A percentile compares a stretch with the other conserved stretches of the same genome.
Conservation (phyloP, 352 stramenopile genomes). For the Globisporangium iwayamae region DNA sequence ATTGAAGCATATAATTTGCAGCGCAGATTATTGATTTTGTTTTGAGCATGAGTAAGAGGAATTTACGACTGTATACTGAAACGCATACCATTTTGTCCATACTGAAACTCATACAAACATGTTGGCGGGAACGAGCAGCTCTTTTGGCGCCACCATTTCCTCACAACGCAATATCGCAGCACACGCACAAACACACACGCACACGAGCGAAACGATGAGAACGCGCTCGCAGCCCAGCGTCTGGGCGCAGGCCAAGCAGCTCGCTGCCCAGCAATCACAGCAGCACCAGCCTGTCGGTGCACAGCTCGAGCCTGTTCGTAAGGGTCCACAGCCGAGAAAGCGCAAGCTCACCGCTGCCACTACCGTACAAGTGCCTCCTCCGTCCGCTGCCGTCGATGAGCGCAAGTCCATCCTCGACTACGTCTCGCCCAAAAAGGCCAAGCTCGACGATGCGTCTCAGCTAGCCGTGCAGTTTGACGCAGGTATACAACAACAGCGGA, state of each 20-base stretch:
- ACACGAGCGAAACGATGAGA: slow-evolving; percentile 5
- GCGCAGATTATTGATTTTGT: no score
- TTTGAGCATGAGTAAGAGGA: no score
- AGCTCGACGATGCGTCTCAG: neutral
- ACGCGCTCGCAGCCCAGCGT: slow-evolving; percentile 13
- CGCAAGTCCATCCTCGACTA: slow-evolving; percentile 8
- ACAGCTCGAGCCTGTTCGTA: neutral
- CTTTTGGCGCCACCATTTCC: no score
- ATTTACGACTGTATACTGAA: no score
- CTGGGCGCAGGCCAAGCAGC: slow-evolving; percentile 6
- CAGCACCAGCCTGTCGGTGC: neutral
- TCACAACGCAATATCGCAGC: neutral
- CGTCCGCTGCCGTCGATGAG: neutral
- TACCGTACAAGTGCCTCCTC: neutral
- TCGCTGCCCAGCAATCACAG: neutral
- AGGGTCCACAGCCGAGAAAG: neutral
- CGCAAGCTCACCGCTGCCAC: slow-evolving; percentile 4
- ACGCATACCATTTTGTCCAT: no score
- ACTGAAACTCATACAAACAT: no score
- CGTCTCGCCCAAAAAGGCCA: slow-evolving; percentile 1
- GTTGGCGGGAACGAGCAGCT: no score
- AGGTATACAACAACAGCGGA: neutral
- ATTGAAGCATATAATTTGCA: no score
- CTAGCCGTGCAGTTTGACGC: neutral
- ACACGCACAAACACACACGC: neutral